Base-by-base conservation (phyloP, 2,329 filamentous ascomycete species). In the Sporothrix curviconia region DNA sequence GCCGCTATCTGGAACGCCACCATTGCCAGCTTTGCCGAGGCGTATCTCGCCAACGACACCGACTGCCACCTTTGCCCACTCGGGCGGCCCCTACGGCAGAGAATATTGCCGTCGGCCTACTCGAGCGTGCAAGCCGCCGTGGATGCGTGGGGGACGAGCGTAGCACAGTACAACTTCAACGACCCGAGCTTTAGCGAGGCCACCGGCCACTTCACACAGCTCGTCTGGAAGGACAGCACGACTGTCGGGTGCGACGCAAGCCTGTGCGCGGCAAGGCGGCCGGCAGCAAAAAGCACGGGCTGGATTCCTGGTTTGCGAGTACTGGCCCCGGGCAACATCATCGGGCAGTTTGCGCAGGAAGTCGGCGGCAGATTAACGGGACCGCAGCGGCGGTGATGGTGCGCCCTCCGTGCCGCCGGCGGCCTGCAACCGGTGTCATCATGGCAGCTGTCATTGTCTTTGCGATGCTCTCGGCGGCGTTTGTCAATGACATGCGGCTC, bases 291-390 rank as follows among this genome's bases (percentile, higher is more conserved):
- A 34, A 60, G 43, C 47, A 71, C 70, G 36, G 83, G 83, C 0
- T 88, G 83, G 81, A 87, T 81, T 68, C 72, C 89, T 0, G 83
- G 83, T 24, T 90, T 86, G 63, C 84, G 89, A 71, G 89, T 89
- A 69, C 85, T 76, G 73, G 85, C 86, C 1, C 68, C 76, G 1
- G 86, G 86, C 0, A 89, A 90, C 65, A 73, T 89, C 0, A 66
- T 76, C 1, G 81, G 78, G 0, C 66, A 74, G 61, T 83, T 79
- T 58, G 70, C 67, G 36, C 70, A 76, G n/a, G 68, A 75, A 68
- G 76, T 81, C 7, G 69, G 65, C 66, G 64, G 62, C 66, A 69
- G 17, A 24, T 15, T 12, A 28, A n/a, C 44, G 47, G 24, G n/a
- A 7, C 36, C 14, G 9, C 6, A 15, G 28, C 3, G 37, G 9